Evolutionary conservation across 2,329 filamentous ascomycete genomes (phyloP).

Genomic region (Diaporthe vaccinii): DNA sequence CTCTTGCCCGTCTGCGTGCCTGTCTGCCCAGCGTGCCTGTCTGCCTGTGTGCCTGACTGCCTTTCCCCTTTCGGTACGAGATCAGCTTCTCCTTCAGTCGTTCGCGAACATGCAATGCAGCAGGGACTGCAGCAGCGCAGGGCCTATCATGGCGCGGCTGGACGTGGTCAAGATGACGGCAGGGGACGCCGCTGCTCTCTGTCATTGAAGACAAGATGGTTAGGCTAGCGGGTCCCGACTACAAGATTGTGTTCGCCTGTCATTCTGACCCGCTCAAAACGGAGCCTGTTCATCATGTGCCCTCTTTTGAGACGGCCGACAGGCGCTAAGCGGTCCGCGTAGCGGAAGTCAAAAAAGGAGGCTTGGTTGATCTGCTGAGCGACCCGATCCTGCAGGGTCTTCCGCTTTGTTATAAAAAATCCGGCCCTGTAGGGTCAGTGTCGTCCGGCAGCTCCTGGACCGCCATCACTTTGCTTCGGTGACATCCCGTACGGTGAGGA

Average conservation of each 20-base stretch:
- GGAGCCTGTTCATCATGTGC: constrained; percentile 40
- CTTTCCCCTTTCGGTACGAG: constrained; percentile 13
- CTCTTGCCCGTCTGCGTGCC: constrained; percentile 3
- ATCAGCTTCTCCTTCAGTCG: constrained; percentile 7
- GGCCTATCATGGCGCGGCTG: constrained; percentile 26
- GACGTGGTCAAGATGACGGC: constrained; percentile 34
- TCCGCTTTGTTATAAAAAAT: constrained; percentile 23
- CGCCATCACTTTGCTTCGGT: constrained; percentile 22
- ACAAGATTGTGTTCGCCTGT: constrained; percentile 38
- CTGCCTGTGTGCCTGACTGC: constrained; percentile 17
- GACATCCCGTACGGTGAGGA: constrained; percentile 34
- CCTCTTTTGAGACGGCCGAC: constrained; percentile 39
- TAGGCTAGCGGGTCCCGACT: constrained; percentile 35
- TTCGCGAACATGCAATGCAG: constrained; percentile 20
- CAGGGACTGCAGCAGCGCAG: not conserved
- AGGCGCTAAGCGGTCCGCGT: constrained; percentile 39
- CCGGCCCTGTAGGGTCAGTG: constrained; percentile 39
- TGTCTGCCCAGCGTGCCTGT: constrained; percentile 7
- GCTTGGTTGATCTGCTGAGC: constrained; percentile 40
- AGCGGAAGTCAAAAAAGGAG: constrained; percentile 39
- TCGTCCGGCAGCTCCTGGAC: constrained; percentile 33
- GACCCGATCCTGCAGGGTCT: constrained; percentile 40
- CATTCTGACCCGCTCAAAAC: constrained; percentile 38
- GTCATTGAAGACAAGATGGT: constrained; percentile 30
- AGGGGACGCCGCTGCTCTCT: constrained; percentile 26